These are phyloP conservation scores for Candida anglica DNA, from an alignment of 805 yeast species.

Conservation along the genomic window DNA sequence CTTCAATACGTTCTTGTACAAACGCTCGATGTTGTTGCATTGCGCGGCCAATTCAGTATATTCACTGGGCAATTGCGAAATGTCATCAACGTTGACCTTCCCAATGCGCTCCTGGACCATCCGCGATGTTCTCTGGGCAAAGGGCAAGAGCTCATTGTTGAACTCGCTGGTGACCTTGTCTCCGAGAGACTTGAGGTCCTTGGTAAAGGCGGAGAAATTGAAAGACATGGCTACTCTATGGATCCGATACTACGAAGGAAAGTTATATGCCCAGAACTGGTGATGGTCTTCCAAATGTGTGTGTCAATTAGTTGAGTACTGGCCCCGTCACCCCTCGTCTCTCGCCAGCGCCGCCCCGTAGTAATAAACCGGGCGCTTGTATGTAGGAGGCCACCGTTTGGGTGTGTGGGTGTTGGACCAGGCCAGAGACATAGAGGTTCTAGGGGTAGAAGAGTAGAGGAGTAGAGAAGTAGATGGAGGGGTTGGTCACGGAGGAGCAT, in stretches of 20 bases:
- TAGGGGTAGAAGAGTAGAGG: too few relatives aligned
- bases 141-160: slow-evolving; percentile 51
- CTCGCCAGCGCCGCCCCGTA: too few relatives aligned
- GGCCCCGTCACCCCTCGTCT: background rate
- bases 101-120: slow-evolving; percentile 77
- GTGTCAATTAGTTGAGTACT: background rate
- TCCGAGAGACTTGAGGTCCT: slow-evolving; percentile 36
- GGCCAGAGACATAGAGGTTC: too few relatives aligned
- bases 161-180: slow-evolving; percentile 49
- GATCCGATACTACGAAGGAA: too few relatives aligned
- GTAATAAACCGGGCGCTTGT: too few relatives aligned
- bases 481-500: too few relatives aligned
- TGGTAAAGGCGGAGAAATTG: slow-evolving; percentile 38
- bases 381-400: too few relatives aligned
- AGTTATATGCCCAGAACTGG: too few relatives aligned
- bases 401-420: too few relatives aligned
- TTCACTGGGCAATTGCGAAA: slow-evolving; percentile 75
- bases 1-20: slow-evolving; percentile 40
- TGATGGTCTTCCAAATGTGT: background rate
- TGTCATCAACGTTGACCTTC: slow-evolving; percentile 63
- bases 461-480: too few relatives aligned
- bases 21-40: slow-evolving; percentile 38
- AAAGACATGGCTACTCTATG: slow-evolving; percentile 28
- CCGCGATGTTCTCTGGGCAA: slow-evolving; percentile 79
- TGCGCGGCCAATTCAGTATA: slow-evolving; percentile 47